Base-by-base conservation (phyloP, 805 yeast genomes). In the Suhomyces tanzawaensis region DNA sequence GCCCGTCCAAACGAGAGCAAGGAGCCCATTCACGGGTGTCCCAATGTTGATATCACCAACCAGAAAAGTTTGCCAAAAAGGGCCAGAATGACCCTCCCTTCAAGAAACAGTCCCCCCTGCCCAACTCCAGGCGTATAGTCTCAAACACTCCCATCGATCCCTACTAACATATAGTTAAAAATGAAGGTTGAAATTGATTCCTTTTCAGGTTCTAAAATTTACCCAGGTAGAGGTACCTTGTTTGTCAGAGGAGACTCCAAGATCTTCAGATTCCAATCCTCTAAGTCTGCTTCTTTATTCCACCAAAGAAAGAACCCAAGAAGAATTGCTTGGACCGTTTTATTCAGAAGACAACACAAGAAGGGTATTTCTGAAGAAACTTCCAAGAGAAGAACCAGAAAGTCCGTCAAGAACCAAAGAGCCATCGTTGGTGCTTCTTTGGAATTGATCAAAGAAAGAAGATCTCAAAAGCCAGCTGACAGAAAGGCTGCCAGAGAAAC, bases 281-380 rank as follows among this genome's bases (percentile, higher is more conserved):
- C 97, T 60, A 93, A 93, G 79, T 81, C 95, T 69, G 91, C 95
- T 64, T 89, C 98, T 70, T 84, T 93, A 67, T 93, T 93, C 93
- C 82, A 83, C 69, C 99, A 93, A 82, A 89, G 97, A 85, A 93
- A 93, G 95, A 93, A 93, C 90, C 99, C 99, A 79, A 90, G 99
- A 84, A 86, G 96, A 83, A 82, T 93, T 71, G 82, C 98, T 54
- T 93, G 99, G 99, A 93, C 99, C 58, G 97, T 91, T 66, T 82
- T 93, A 65, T 93, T 79, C 91, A 91, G 99, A 84, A 87, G 95
- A 79, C 96, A 91, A 79, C 98, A 93, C 95, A 89, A 88, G 85
- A 93, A 93, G 81, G 99, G 99, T 80, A 81, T 91, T 71, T 82
- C 96, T 66, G 99, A 93, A 82, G 99, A 93, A 80, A 87, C 85